These are phyloP conservation scores for Fusarium euwallaceae DNA, from an alignment of 2,329 filamentous ascomycete genomes.

Conservation along the genomic window DNA sequence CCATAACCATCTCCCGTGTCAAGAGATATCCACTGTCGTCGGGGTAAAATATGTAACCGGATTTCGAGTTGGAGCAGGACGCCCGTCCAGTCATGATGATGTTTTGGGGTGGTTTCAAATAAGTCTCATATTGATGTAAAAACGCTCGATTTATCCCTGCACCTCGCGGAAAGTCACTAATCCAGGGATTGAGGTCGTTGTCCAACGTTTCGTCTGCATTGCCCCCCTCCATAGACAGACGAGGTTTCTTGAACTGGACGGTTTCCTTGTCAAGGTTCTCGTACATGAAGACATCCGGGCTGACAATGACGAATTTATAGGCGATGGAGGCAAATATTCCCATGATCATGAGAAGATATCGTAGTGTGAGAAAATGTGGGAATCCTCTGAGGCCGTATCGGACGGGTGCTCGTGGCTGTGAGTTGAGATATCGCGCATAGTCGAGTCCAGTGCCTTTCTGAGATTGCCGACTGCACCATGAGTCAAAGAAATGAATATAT, in stretches of 20 bases:
- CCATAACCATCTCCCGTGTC: neutral
- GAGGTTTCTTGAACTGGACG: neutral
- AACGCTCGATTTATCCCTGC: neutral
- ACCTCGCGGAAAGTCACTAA: neutral
- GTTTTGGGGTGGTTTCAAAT: neutral
- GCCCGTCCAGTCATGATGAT: neutral
- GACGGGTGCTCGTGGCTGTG: slow-evolving; percentile 14
- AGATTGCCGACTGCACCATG: slow-evolving; percentile 18
- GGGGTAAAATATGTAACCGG: neutral
- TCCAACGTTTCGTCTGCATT: neutral
- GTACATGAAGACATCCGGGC: neutral
- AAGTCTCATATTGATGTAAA: neutral
- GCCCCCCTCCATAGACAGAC: neutral
- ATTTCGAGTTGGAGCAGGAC: neutral
- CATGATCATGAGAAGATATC: neutral
- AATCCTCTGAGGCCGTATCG: slow-evolving; percentile 9
- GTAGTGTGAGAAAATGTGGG: neutral
- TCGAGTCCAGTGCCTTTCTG: slow-evolving; percentile 8
- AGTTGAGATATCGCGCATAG: slow-evolving; percentile 19
- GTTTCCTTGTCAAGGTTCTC: neutral
- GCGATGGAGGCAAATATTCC: slow-evolving; percentile 6
- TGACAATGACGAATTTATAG: slow-evolving; percentile 17
- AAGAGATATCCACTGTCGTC: neutral
- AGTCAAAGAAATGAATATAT: slow-evolving; percentile 26
- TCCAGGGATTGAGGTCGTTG: neutral